Base-by-base conservation (phyloP, 2,329 filamentous ascomycete genomes). In the Fusarium udum region DNA sequence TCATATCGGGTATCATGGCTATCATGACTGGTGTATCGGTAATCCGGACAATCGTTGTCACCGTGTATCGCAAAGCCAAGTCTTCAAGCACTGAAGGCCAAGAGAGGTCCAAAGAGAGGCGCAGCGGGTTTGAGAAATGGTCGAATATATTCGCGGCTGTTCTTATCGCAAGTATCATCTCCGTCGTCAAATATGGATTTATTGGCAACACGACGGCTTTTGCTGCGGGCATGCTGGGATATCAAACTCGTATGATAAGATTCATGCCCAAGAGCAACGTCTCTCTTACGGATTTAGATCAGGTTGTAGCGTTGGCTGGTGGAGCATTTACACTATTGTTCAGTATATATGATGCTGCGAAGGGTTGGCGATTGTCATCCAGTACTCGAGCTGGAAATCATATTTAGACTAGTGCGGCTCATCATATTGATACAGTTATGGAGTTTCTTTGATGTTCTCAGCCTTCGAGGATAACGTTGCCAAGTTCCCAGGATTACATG, bases 61-160 rank as follows among this genome's bases (percentile, higher is more conserved):
- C 37, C 2, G 0, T 57, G 4, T 49, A 37, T 59, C 24, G 42
- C 10, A 20, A 14, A 28, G 24, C 40, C 2, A 59, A 22, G 6
- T 8, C 31, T 16, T 24, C 12, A 1, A 24, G 11, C 15, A 13
- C 7, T 6, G 32, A 26, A 34, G 26, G 3, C 7, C 32, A 31
- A 37, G 10, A 7, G 9, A 5, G 2, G 1, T 9, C n/a, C 5
- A 16, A n/a, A 2, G n/a, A 20, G 6, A 34, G 40, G 14, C 20
- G 9, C 3, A 37, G 24, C 20, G 28, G 15, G 8, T 34, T 59
- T 10, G 40, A 59, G 31, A 48, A 10, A 4, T 37, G 56, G 56
- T 59, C 56, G 11, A 37, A 49, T 37, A 10, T 59, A 3, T 18
- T 37, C 6, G 42, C 56, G 1, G 26, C 42, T 2, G 26, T 49